Evolutionary conservation across 768 basidiomycete genomes (phyloP).

Genomic region (Neoboletus brunneissimus): DNA sequence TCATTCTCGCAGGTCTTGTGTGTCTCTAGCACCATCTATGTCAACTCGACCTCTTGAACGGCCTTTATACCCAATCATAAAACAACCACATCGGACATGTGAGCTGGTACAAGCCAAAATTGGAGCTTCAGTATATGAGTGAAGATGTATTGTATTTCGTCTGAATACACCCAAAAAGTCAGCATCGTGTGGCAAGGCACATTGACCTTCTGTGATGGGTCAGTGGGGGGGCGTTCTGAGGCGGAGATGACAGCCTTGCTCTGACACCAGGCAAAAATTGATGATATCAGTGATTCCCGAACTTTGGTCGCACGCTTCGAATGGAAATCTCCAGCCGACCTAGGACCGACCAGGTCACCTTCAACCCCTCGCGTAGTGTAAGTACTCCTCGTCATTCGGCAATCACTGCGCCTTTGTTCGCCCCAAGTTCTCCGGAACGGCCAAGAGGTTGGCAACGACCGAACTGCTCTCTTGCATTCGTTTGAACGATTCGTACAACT

Average conservation of each 20-base stretch:
- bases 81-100: not conserved
- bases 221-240: not conserved
- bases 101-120: not conserved
- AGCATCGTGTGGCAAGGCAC: not conserved
- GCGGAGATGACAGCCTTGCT: not conserved
- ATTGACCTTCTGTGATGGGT: not conserved
- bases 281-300: not conserved
- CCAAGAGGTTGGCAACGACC: conserved; percentile 46
- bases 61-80: not conserved
- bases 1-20: conserved; percentile 24
- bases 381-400: not conserved
- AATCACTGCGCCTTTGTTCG: conserved; percentile 11
- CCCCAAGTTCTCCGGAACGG: conserved; percentile 25
- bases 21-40: conserved; percentile 23
- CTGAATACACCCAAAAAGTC: not conserved
- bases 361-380: not conserved
- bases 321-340: not conserved
- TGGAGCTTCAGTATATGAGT: not conserved
- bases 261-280: not conserved
- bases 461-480: conserved; percentile 55
- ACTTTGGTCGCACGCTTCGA: not conserved
- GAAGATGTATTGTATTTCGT: not conserved
- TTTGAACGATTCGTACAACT: conserved; percentile 49
- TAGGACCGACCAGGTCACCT: not conserved
- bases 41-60: conserved; percentile 18